Base-by-base conservation (phyloP, 2,329 filamentous ascomycete species). In the Aureobasidium sp. region DNA sequence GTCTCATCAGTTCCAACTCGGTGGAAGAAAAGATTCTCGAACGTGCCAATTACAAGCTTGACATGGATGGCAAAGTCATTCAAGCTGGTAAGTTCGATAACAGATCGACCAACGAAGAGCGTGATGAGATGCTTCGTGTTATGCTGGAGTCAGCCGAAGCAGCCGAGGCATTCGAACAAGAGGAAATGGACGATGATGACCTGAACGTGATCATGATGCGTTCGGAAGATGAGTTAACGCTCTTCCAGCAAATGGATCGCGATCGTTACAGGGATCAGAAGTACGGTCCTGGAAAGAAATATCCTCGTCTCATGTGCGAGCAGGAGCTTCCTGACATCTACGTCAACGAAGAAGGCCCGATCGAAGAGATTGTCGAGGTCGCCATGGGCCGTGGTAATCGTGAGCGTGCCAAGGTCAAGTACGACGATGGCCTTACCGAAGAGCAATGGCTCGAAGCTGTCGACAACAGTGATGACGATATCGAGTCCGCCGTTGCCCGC, bases 41-140 rank as follows among this genome's bases (percentile, higher is more conserved):
- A 74, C 89, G 93, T 73, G 94, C 94, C 2, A 89, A 96, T 68
- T 99, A 89, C 83, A 99, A 99, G 82, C 84, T 99, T 66, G 93
- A 97, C 74, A 97, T 99, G 89, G 94, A 99, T 72, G 93, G 94
- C 78, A 99, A 99, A 76, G 92, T 99, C 72, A 99, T 99, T 68
- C 94, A 99, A 74, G 94, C 94, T 63, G 94, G 94, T 85, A 95
- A 96, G 73, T 99, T 99, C 78, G 94, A 99, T 69, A 97, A 99
- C 79, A 99, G 97, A 73, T 99, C 94, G 1, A 97, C 94, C 0
- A 94, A 97, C 73, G 96, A 96, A 60, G 94, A 99, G 76, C 90
- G 94, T 81, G 94, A 99, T 71, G 93, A 94, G 47, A 93, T 99
- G 85, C 80, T 99, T 68, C 87, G 94, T 70, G 95, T 95, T 53